These are phyloP conservation scores for Candida sp. DNA, from an alignment of 1,139 yeast species.

Conservation along the genomic window DNA sequence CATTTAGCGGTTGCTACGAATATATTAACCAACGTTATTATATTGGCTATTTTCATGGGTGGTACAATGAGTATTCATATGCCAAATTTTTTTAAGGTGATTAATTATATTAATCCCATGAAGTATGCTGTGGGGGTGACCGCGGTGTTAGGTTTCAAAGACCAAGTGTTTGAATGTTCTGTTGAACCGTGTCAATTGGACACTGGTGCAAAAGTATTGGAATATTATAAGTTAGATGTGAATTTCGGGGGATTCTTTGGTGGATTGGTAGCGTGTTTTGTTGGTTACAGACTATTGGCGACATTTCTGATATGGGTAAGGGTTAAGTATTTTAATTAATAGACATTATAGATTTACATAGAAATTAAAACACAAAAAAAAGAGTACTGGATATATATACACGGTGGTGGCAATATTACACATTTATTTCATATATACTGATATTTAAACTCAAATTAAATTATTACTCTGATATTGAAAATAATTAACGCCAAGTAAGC, in stretches of 20 bases:
- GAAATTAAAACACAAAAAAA: neutral
- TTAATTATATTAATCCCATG: conserved; percentile 72
- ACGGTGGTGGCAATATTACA: no score
- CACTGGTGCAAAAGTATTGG: conserved; percentile 34
- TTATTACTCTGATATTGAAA: no score
- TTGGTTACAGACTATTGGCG: conserved; percentile 32
- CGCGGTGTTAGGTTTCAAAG: conserved; percentile 34
- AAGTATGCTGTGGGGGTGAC: conserved; percentile 63
- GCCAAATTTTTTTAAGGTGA: conserved; percentile 64
- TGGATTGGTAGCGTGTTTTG: conserved; percentile 33
- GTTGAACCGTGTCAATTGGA: conserved; percentile 23
- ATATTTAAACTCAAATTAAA: no score
- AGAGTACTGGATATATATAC: no score
- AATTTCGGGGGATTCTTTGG: conserved; percentile 31
- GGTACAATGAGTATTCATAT: conserved; percentile 81
- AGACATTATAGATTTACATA: conserved; percentile 5
- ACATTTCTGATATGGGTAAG: conserved; percentile 21
- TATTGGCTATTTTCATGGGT: conserved; percentile 77
- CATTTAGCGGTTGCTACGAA: conserved; percentile 83
- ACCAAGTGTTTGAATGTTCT: conserved; percentile 31
- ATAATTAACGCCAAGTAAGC: no score
- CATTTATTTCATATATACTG: no score
- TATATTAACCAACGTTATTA: conserved; percentile 57
- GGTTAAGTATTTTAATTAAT: conserved; percentile 17
- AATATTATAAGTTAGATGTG: conserved; percentile 27